Conservation (phyloP, 768 basidiomycete species). For the Mycena leptocephala region DNA sequence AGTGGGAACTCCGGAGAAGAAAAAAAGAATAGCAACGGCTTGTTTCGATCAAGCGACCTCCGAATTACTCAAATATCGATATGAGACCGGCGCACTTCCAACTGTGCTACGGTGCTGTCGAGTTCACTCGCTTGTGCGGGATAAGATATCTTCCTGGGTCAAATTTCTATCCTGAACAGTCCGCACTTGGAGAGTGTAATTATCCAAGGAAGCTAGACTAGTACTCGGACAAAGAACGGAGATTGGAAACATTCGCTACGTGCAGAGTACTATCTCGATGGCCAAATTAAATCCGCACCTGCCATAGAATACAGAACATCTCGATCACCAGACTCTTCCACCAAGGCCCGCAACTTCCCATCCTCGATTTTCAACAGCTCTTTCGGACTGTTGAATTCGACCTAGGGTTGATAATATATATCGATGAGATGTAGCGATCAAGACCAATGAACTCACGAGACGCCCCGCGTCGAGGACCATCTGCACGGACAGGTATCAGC, state of each 20-base stretch:
- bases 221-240: too few species aligned
- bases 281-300: constrained; percentile 15
- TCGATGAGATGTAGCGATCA: not conserved
- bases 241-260: too few species aligned
- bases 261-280: too few species aligned
- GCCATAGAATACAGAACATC: constrained; percentile 64
- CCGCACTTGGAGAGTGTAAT: too few species aligned
- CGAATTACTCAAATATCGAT: not conserved
- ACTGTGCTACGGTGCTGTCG: constrained; percentile 19
- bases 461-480: constrained; percentile 62
- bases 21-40: constrained; percentile 12
- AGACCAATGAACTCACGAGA: constrained; percentile 40
- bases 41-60: constrained; percentile 24
- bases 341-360: constrained; percentile 67
- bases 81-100: constrained; percentile 24
- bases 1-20: too few species aligned
- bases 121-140: too few species aligned
- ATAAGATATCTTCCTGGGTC: too few species aligned
- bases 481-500: constrained; percentile 23
- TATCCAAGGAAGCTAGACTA: too few species aligned
- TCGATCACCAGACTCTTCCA: constrained; percentile 72
- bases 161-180: too few species aligned
- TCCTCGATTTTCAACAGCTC: constrained; percentile 65
- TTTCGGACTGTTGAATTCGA: constrained; percentile 70
- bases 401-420: constrained; percentile 37